Conservation (phyloP, 495 filamentous ascomycete genomes). For the Eremomyces bilateralis region DNA sequence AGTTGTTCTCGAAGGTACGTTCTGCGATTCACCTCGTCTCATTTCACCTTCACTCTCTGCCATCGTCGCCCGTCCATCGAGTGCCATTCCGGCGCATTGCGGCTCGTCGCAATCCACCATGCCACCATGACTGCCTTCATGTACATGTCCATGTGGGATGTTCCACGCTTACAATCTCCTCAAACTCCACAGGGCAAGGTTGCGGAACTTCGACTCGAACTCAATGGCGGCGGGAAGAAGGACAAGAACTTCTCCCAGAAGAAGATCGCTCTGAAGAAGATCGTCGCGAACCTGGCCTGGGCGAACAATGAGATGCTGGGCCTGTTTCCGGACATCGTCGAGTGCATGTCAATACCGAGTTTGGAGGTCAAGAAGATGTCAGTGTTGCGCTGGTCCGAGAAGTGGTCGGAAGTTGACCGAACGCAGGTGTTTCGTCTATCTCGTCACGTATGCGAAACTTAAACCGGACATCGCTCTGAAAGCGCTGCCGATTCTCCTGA, state of each 20-base stretch:
- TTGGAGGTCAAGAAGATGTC: conserved; percentile 99
- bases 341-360: conserved; percentile 79
- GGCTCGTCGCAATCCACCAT: no score
- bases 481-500: conserved; percentile 68
- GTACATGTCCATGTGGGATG: conserved; percentile 8
- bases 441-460: conserved; percentile 90
- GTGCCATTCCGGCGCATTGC: conserved; percentile 4
- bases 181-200: conserved; percentile 73
- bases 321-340: conserved; percentile 85
- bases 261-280: conserved; percentile 98
- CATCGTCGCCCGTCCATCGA: background rate
- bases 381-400: conserved; percentile 11
- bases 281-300: conserved; percentile 99
- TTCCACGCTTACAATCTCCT: conserved; percentile 11
- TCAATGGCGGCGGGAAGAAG: conserved; percentile 86
- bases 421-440: conserved; percentile 84
- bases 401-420: conserved; percentile 1
- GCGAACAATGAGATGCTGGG: conserved; percentile 99
- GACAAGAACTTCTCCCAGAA: conserved; percentile 95
- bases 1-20: conserved; percentile 95
- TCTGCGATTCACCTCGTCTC: conserved; percentile 3
- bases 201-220: conserved; percentile 83
- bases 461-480: conserved; percentile 89
- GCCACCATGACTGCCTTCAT: no score
- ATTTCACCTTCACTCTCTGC: background rate